Percentiles rank a stretch among this genome's conserved stretches.
phyloP scores from a whole-genome alignment of 345 rosid species.

The Triadica sebifera region DNA sequence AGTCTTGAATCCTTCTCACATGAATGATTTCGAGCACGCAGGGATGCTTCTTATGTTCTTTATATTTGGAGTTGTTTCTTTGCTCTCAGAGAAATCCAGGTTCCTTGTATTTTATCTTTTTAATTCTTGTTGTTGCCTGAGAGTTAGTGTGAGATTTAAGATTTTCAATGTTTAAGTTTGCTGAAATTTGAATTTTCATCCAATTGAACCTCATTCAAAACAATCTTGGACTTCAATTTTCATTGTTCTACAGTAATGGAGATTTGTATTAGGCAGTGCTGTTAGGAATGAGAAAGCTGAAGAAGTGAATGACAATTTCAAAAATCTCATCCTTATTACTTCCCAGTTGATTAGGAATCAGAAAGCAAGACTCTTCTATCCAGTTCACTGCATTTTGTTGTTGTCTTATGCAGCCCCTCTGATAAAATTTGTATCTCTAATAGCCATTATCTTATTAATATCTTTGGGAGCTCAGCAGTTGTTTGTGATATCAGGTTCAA shows the following conservation, averaged over 20 bases:
- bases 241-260: too few relatives aligned
- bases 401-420: too few relatives aligned
- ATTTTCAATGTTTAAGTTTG: background rate
- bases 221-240: too few relatives aligned
- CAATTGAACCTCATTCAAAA: too few relatives aligned
- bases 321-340: background rate
- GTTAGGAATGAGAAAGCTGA: background rate
- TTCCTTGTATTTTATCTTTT: constrained; percentile 21
- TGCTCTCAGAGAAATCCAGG: constrained; percentile 85
- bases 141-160: background rate
- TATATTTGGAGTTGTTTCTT: constrained; percentile 57
- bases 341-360: background rate
- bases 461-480: background rate
- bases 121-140: background rate
- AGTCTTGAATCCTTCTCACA: constrained; percentile 73
- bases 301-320: background rate
- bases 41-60: constrained; percentile 99
- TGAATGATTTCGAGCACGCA: constrained; percentile 93
- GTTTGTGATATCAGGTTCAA: background rate
- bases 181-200: background rate
- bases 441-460: background rate
- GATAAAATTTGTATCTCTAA: too few relatives aligned
- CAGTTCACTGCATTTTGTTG: background rate
- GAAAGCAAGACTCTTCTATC: background rate
- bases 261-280: background rate